Evolutionary conservation across 805 yeast genomes (phyloP).

Genomic region (Yamadazyma takamatsuzukensis): DNA sequence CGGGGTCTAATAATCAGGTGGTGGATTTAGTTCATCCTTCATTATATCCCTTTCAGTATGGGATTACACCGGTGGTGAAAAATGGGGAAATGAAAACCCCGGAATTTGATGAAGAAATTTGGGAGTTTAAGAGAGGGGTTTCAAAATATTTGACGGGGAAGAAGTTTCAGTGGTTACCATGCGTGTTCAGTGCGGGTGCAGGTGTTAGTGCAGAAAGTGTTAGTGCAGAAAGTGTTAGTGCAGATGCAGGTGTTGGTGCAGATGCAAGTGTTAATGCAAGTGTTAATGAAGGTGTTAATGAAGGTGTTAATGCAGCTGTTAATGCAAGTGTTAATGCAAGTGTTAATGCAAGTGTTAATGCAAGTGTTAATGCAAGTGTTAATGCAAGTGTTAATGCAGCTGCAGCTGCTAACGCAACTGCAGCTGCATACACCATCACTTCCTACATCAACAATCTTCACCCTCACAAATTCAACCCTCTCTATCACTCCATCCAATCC

Average conservation of each 20-base stretch:
- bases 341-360: no score
- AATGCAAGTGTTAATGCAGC: no score
- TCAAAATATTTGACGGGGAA: slow-evolving; percentile 1
- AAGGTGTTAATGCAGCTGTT: no score
- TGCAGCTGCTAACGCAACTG: background rate
- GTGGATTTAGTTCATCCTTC: slow-evolving; percentile 40
- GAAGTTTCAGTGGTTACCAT: slow-evolving; percentile 36
- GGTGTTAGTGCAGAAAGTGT: slow-evolving; percentile 12
- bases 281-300: no score
- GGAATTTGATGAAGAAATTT: background rate
- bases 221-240: no score
- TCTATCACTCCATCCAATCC: slow-evolving; percentile 25
- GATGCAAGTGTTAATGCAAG: no score
- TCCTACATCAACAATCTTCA: slow-evolving; percentile 41
- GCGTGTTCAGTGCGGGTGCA: slow-evolving; percentile 12
- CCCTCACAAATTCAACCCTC: slow-evolving; percentile 18
- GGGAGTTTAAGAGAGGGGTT: background rate
- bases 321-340: no score
- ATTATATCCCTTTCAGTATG: slow-evolving; percentile 30
- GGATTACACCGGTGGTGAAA: slow-evolving; percentile 14
- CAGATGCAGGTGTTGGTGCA: no score
- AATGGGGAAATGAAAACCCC: background rate
- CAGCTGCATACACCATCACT: slow-evolving; percentile 6
- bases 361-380: no score
- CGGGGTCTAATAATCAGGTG: slow-evolving; percentile 31